phyloP scores from a whole-genome alignment of 345 rosid genomes.

The Eucalyptus melliodora region DNA sequence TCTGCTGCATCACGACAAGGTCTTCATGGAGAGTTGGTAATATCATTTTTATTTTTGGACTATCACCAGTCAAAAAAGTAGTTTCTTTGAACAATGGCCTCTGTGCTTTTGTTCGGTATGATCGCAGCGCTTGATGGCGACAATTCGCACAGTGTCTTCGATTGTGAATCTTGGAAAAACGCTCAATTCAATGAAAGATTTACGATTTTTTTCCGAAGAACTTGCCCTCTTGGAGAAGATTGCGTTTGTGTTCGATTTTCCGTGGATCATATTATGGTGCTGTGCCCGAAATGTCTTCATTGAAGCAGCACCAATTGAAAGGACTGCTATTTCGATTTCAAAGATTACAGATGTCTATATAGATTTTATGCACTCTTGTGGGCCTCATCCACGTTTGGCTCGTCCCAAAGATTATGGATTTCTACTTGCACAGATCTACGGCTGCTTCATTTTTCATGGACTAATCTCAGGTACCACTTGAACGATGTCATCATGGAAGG shows the following conservation, averaged over 20 bases:
- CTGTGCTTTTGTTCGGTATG: not conserved
- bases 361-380: no score
- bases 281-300: no score
- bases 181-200: not conserved
- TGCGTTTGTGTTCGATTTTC: no score
- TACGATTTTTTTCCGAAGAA: not conserved
- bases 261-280: no score
- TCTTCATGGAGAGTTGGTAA: constrained; percentile 29
- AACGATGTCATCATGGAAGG: constrained; percentile 19
- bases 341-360: no score
- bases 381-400: no score
- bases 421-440: not conserved
- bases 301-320: no score
- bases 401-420: not conserved
- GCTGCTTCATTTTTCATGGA: not conserved
- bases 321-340: no score
- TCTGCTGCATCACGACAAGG: constrained; percentile 18
- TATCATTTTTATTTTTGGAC: not conserved
- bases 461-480: constrained; percentile 5
- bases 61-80: not conserved
- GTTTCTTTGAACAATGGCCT: not conserved
- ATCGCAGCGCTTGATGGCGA: not conserved
- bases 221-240: no score
- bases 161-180: not conserved
- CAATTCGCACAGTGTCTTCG: not conserved